Evolutionary conservation across 164 flowering plant genomes (phyloP).

Genomic region (Aristolochia fimbriata): DNA sequence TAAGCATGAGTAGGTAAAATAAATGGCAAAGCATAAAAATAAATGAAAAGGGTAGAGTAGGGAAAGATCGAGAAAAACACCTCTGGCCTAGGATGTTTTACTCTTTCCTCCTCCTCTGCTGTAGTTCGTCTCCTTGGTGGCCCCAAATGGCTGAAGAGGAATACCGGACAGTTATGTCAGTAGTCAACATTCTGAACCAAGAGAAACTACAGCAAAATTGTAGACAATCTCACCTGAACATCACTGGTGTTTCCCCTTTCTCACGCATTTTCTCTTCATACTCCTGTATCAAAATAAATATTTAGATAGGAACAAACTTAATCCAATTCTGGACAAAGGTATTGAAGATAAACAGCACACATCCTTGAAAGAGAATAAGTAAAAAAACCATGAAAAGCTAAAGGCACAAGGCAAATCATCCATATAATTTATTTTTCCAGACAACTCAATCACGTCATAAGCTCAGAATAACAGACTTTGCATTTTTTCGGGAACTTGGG

Average conservation of each 20-base stretch:
- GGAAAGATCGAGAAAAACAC: constrained; percentile 21
- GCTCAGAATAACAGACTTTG: too few relatives aligned
- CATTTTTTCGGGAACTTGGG: too few relatives aligned
- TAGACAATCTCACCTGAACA: constrained; percentile 74
- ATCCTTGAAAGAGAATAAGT: too few relatives aligned
- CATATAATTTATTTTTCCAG: too few relatives aligned
- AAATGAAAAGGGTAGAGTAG: not conserved
- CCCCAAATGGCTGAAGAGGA: constrained; percentile 74
- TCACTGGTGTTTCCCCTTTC: constrained; percentile 95
- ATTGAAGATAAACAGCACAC: not conserved
- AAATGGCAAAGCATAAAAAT: not conserved
- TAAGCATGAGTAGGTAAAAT: constrained; percentile 4
- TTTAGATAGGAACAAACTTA: not conserved
- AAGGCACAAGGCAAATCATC: too few relatives aligned
- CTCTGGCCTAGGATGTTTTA: constrained; percentile 82
- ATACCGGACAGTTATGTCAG: too few relatives aligned
- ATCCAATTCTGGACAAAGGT: too few relatives aligned
- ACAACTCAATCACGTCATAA: too few relatives aligned
- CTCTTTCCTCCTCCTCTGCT: constrained; percentile 91
- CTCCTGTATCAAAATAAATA: constrained; percentile 37
- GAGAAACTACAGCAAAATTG: not conserved
- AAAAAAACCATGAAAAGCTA: too few relatives aligned
- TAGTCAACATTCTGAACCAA: too few relatives aligned
- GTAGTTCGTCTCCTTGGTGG: constrained; percentile 66
- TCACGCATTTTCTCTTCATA: constrained; percentile 82